These are phyloP conservation scores for Penicillium lagena DNA, from an alignment of 495 filamentous ascomycete species.

Conservation along the genomic window DNA sequence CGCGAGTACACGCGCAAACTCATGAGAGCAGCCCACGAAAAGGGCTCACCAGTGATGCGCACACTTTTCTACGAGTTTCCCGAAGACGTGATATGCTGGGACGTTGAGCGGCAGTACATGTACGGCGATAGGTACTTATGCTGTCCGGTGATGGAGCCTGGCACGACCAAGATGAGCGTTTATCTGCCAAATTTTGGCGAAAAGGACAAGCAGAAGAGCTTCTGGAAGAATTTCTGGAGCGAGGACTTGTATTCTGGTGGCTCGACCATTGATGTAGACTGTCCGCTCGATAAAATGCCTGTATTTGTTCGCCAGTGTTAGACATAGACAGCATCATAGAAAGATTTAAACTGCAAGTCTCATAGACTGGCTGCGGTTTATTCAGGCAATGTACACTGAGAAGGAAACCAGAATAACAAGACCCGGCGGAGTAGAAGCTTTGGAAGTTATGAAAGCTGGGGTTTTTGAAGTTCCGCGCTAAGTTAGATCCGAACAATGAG, in stretches of 20 bases:
- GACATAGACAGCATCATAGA: no score
- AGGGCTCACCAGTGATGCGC: constrained; percentile 47
- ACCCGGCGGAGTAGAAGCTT: no score
- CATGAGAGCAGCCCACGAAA: background rate
- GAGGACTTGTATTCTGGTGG: constrained; percentile 25
- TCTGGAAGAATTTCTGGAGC: constrained; percentile 34
- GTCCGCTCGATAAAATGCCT: constrained; percentile 46
- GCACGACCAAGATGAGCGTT: constrained; percentile 31
- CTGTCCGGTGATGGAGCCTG: constrained; percentile 39
- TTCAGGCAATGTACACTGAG: no score
- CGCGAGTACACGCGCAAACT: no score
- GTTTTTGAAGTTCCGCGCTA: no score
- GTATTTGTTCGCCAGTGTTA: constrained; percentile 37
- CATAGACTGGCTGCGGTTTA: no score
- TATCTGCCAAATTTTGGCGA: no score
- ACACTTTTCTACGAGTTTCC: constrained; percentile 54
- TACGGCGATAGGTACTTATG: constrained; percentile 48
- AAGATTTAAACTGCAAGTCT: no score
- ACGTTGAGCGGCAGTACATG: constrained; percentile 48
- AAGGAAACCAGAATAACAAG: no score
- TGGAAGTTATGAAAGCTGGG: no score
- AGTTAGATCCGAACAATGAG: no score
- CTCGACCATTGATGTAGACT: constrained; percentile 29
- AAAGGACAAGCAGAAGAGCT: constrained; percentile 26
- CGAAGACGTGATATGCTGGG: constrained; percentile 39